Evolutionary conservation across 805 yeast genomes (phyloP).

Genomic region (Metschnikowia lachancei): DNA sequence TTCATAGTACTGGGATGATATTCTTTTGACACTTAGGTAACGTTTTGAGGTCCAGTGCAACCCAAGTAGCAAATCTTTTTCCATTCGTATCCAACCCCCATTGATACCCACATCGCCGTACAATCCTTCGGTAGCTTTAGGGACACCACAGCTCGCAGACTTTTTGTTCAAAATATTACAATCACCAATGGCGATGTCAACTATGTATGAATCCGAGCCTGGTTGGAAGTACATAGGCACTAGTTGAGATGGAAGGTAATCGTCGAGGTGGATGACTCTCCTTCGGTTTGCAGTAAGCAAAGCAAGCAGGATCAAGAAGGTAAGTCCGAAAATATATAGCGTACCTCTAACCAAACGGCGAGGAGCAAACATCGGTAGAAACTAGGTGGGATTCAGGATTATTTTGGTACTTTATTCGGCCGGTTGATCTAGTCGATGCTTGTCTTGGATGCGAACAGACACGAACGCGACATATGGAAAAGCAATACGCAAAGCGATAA

Average conservation of each 20-base stretch:
- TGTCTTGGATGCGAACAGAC: not conserved
- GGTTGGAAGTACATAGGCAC: slow-evolving; percentile 45
- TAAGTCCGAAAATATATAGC: slow-evolving; percentile 20
- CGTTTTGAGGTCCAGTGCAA: slow-evolving; percentile 42
- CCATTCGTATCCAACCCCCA: slow-evolving; percentile 42
- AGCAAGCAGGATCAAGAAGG: slow-evolving; percentile 22
- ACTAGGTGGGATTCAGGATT: not conserved
- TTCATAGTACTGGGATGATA: slow-evolving; percentile 22
- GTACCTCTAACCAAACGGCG: slow-evolving; percentile 31
- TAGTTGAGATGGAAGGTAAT: slow-evolving; percentile 12
- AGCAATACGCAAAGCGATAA: not conserved
- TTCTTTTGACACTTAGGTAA: slow-evolving; percentile 36
- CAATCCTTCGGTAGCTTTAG: slow-evolving; percentile 11
- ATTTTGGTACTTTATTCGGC: not conserved
- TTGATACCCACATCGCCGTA: slow-evolving; percentile 17
- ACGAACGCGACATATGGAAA: not conserved
- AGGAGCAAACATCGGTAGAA: slow-evolving; percentile 26
- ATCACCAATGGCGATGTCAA: slow-evolving; percentile 41
- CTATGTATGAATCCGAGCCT: slow-evolving; percentile 34
- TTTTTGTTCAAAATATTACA: slow-evolving; percentile 24
- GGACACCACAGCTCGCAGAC: slow-evolving; percentile 15
- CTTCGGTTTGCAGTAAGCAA: slow-evolving; percentile 40
- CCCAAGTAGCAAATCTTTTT: slow-evolving; percentile 48
- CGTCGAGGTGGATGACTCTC: slow-evolving; percentile 31
- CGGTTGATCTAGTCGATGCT: too few relatives aligned